Percentiles rank a stretch among this genome's conserved stretches.
Conservation (phyloP, 2,329 filamentous ascomycete species). For the Penicillium sp. region DNA sequence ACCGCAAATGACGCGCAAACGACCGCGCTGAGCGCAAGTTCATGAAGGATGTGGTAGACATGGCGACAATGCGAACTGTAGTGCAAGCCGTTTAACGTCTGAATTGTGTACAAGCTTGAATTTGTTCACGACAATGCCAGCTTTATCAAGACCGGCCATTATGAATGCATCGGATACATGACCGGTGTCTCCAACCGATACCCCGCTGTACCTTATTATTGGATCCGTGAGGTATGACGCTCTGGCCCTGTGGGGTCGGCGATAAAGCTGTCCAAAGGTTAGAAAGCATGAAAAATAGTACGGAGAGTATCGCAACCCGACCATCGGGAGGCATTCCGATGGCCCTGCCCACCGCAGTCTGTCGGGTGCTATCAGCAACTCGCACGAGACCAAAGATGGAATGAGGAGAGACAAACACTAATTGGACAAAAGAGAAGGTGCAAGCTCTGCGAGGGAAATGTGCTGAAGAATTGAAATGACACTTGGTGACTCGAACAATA, state of each 20-base stretch:
- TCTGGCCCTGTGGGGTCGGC: background rate
- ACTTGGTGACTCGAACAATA: background rate
- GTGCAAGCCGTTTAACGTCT: background rate
- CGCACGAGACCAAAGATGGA: background rate
- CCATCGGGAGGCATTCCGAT: conserved; percentile 12
- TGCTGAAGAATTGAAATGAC: background rate
- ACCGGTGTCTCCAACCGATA: conserved; percentile 7
- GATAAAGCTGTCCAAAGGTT: background rate
- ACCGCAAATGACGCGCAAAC: conserved; percentile 15
- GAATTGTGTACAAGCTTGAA: background rate
- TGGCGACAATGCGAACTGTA: conserved; percentile 3
- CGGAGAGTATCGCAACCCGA: background rate
- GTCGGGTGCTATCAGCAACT: background rate
- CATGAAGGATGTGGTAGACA: conserved; percentile 22
- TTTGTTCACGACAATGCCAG: conserved; percentile 2
- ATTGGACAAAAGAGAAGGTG: background rate
- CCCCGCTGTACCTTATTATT: conserved; percentile 8
- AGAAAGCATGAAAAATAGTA: background rate
- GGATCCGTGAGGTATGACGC: conserved; percentile 8
- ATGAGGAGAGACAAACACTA: background rate
- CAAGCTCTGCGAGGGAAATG: background rate
- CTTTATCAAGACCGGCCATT: conserved; percentile 5
- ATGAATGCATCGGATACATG: conserved; percentile 7
- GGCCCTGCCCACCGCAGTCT: background rate
- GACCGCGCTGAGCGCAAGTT: conserved; percentile 20